These are phyloP conservation scores for Yarrowia sp. DNA, from an alignment of 805 yeast species.

Conservation along the genomic window DNA sequence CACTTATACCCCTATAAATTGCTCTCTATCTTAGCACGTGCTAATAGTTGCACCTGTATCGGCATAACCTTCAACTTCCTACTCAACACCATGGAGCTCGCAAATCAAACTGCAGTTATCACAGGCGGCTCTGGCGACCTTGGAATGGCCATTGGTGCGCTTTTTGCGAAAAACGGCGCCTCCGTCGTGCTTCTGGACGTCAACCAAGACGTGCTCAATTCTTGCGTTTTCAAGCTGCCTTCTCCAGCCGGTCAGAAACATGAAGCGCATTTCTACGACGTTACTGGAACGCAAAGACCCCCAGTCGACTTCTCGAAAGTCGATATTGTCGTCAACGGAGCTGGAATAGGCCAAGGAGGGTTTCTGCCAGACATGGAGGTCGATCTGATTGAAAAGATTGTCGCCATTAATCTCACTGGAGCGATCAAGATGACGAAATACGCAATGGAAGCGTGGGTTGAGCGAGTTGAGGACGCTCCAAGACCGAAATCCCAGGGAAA, in stretches of 20 bases:
- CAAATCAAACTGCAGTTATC: slow-evolving; percentile 35
- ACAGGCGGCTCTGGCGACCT: slow-evolving; percentile 74
- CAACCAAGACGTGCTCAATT: slow-evolving; percentile 41
- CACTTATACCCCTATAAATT: too few species aligned
- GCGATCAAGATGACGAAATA: slow-evolving; percentile 60
- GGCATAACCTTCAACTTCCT: too few species aligned
- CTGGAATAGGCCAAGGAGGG: slow-evolving; percentile 59
- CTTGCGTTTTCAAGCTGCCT: background rate
- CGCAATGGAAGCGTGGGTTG: slow-evolving; percentile 52
- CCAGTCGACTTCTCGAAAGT: slow-evolving; percentile 28
- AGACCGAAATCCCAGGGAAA: background rate
- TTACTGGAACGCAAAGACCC: background rate
- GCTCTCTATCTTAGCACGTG: too few species aligned
- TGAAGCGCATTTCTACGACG: slow-evolving; percentile 7
- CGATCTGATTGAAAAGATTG: slow-evolving; percentile 47
- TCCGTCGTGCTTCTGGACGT: slow-evolving; percentile 54
- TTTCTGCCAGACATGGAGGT: slow-evolving; percentile 46
- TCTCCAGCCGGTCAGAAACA: background rate
- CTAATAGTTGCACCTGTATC: too few species aligned
- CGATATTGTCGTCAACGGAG: slow-evolving; percentile 52
- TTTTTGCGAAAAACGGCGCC: slow-evolving; percentile 52
- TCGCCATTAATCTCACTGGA: slow-evolving; percentile 57
- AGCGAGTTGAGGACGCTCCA: slow-evolving; percentile 30
- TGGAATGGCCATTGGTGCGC: slow-evolving; percentile 55
- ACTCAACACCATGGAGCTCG: background rate